phyloP scores from a whole-genome alignment of 768 basidiomycete species.

The Xanthoconium purpureum region DNA sequence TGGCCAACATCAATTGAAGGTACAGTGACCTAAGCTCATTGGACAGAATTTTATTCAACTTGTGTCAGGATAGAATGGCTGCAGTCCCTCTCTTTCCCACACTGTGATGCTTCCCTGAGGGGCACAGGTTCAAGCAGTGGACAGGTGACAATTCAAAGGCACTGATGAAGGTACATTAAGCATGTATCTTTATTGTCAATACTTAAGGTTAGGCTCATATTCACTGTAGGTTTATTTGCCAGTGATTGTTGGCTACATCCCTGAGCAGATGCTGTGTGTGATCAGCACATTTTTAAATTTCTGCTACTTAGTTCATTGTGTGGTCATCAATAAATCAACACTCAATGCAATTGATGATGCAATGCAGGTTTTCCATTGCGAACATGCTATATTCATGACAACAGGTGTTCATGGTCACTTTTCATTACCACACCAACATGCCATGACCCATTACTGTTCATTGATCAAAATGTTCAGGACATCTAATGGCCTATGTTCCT shows the following conservation, averaged over 20 bases:
- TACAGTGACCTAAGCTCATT: too few relatives aligned
- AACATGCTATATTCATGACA: neutral
- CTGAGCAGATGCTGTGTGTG: neutral
- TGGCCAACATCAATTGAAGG: too few relatives aligned
- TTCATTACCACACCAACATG: slow-evolving; percentile 34
- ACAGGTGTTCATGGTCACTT: neutral
- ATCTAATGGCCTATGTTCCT: neutral
- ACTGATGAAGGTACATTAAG: neutral
- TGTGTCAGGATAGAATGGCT: neutral
- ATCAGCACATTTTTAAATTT: neutral
- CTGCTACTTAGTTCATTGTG: neutral
- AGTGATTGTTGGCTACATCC: neutral
- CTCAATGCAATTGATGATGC: neutral
- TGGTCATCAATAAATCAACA: neutral
- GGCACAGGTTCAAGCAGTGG: neutral
- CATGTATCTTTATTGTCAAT: neutral
- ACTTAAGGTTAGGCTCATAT: neutral
- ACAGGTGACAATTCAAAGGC: neutral
- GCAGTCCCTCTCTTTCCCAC: neutral
- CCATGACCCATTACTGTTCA: slow-evolving; percentile 29
- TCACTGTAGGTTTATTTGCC: neutral
- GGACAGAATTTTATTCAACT: too few relatives aligned
- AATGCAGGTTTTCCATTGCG: neutral
- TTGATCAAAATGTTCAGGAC: neutral
- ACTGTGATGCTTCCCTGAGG: neutral